phyloP scores from a whole-genome alignment of 78 protist genomes.

The Cavenderia fasciculata region DNA sequence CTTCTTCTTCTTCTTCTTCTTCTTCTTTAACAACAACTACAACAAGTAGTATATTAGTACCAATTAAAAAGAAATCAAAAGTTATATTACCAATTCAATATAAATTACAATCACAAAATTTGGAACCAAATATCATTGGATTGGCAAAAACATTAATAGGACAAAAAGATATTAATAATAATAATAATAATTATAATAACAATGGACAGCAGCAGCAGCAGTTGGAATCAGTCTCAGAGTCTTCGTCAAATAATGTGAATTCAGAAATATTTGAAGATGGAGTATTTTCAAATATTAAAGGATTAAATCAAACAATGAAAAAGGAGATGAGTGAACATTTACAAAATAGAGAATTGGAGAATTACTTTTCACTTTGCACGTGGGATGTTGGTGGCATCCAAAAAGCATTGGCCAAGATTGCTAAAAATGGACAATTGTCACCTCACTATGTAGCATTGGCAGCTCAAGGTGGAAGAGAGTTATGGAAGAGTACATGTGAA shows the following conservation, averaged over 20 bases:
- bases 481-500: constrained; percentile 7
- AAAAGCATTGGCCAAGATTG: constrained; percentile 2
- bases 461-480: constrained; percentile 48
- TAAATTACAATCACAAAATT: background rate
- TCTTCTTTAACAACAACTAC: background rate
- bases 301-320: background rate
- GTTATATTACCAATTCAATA: constrained; percentile 1
- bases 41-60: too few relatives aligned
- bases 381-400: constrained; percentile 36
- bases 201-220: too few relatives aligned
- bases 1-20: background rate
- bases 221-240: too few relatives aligned
- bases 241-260: too few relatives aligned
- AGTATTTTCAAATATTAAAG: constrained; percentile 17
- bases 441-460: constrained; percentile 38
- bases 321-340: constrained; percentile 17
- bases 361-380: constrained; percentile 17
- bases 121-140: background rate
- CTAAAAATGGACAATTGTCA: constrained; percentile 36
- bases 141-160: constrained; percentile 5
- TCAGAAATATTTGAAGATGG: constrained; percentile 20
- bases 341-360: constrained; percentile 19
- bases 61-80: background rate
- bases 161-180: too few relatives aligned
- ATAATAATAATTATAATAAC: too few relatives aligned